Conservation (phyloP, 2,329 filamentous ascomycete genomes). For the Allantophomopsis lycopodina region DNA sequence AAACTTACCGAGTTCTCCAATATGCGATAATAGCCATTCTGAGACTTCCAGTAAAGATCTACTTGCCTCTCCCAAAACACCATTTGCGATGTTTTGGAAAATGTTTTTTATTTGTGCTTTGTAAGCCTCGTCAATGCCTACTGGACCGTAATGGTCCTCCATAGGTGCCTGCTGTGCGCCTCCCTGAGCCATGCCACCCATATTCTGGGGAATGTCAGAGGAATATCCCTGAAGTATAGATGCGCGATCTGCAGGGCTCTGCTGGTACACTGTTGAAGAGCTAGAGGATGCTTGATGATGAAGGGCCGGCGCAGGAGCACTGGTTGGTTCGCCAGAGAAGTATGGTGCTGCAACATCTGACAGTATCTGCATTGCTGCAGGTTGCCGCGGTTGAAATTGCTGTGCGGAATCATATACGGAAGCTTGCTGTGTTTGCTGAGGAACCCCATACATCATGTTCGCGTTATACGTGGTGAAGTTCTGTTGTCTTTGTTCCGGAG, state of each 20-base stretch:
- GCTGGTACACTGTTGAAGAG: slow-evolving; percentile 43
- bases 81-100: slow-evolving; percentile 46
- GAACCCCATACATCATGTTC: slow-evolving; percentile 70
- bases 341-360: slow-evolving; percentile 62
- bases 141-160: slow-evolving; percentile 38
- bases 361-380: slow-evolving; percentile 66
- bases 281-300: slow-evolving; percentile 31
- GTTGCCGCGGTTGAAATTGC: slow-evolving; percentile 64
- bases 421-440: slow-evolving; percentile 44
- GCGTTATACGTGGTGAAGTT: slow-evolving; percentile 45
- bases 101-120: slow-evolving; percentile 37
- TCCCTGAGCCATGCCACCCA: slow-evolving; percentile 31
- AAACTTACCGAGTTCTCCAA: slow-evolving; percentile 49
- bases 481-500: slow-evolving; percentile 36
- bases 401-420: slow-evolving; percentile 59
- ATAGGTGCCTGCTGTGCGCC: slow-evolving; percentile 30
- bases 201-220: slow-evolving; percentile 4
- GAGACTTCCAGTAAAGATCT: slow-evolving; percentile 45
- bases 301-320: slow-evolving; percentile 44
- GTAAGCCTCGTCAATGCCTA: slow-evolving; percentile 52
- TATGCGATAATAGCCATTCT: slow-evolving; percentile 52
- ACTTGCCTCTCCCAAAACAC: slow-evolving; percentile 44
- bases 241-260: slow-evolving; percentile 9
- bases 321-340: slow-evolving; percentile 46
- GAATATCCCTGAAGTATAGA: not conserved